Percentiles rank a stretch among this genome's conserved stretches.
phyloP scores from a whole-genome alignment of 1,284 basidiomycete species.

The Heimioporus retisporus region DNA sequence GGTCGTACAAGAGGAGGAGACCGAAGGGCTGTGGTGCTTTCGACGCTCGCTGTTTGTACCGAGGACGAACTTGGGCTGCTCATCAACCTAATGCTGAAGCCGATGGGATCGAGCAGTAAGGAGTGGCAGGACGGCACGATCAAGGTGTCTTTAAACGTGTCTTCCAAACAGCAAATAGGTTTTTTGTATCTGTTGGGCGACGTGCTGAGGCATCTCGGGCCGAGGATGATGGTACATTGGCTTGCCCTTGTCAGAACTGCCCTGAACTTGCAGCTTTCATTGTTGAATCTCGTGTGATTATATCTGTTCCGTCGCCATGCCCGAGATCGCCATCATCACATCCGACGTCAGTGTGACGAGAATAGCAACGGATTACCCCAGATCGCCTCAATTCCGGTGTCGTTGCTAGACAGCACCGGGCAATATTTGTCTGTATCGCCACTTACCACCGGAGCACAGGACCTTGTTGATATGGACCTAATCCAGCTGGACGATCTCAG shows the following conservation, averaged over 20 bases:
- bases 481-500: constrained; percentile 58
- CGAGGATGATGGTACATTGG: constrained; percentile 78
- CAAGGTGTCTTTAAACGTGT: constrained; percentile 46
- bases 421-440: constrained; percentile 69
- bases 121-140: constrained; percentile 32
- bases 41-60: constrained; percentile 76
- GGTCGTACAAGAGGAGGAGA: constrained; percentile 80
- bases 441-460: constrained; percentile 60
- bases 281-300: constrained; percentile 21
- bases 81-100: constrained; percentile 92
- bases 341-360: constrained; percentile 16
- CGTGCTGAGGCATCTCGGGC: constrained; percentile 84
- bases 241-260: constrained; percentile 76
- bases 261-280: constrained; percentile 65
- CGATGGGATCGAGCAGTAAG: constrained; percentile 60
- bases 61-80: constrained; percentile 83
- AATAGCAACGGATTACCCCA: constrained; percentile 41
- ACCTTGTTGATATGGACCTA: constrained; percentile 63
- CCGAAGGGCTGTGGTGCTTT: constrained; percentile 82
- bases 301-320: neutral
- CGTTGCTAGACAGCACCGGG: constrained; percentile 66
- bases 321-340: neutral
- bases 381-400: constrained; percentile 64
- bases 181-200: constrained; percentile 90
- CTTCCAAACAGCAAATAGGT: constrained; percentile 83